phyloP scores from a whole-genome alignment of 2,329 filamentous ascomycete genomes.

The Fusarium sp. region DNA sequence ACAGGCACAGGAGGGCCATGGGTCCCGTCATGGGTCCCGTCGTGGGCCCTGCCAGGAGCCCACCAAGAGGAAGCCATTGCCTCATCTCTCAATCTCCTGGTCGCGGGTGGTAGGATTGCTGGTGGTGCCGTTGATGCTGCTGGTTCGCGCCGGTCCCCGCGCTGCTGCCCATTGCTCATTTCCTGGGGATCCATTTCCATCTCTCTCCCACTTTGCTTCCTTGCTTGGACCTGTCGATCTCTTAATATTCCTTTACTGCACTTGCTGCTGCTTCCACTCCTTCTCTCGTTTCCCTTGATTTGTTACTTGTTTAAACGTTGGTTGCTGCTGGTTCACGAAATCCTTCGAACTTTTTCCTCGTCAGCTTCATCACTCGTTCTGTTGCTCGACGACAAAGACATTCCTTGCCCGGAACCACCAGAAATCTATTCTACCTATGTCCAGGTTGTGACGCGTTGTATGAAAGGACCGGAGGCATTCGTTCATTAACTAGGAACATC shows the following conservation, averaged over 20 bases:
- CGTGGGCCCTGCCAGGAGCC: slow-evolving; percentile 18
- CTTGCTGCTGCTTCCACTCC: slow-evolving; percentile 22
- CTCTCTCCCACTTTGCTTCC: slow-evolving; percentile 24
- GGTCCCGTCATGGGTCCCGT: slow-evolving; percentile 21
- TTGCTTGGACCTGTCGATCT: slow-evolving; percentile 39
- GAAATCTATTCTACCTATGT: slow-evolving; percentile 22
- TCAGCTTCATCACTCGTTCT: slow-evolving; percentile 41
- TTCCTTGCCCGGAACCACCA: slow-evolving; percentile 29
- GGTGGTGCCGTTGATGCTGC: slow-evolving; percentile 26
- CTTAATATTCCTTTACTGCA: slow-evolving; percentile 33
- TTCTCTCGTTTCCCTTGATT: slow-evolving; percentile 36
- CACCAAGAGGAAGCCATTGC: slow-evolving; percentile 33
- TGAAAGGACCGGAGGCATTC: slow-evolving; percentile 29
- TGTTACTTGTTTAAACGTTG: slow-evolving; percentile 33
- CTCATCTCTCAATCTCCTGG: slow-evolving; percentile 38
- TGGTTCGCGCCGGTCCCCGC: slow-evolving; percentile 33
- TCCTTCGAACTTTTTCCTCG: slow-evolving; percentile 18
- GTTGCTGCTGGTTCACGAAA: slow-evolving; percentile 38
- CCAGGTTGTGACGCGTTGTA: slow-evolving; percentile 34
- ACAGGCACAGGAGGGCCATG: slow-evolving; percentile 11
- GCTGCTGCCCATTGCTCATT: slow-evolving; percentile 40
- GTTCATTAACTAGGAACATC: slow-evolving; percentile 33
- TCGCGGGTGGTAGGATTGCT: slow-evolving; percentile 13
- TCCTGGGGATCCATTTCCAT: slow-evolving; percentile 39
- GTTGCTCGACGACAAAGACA: slow-evolving; percentile 39